Conservation (phyloP, 1,284 basidiomycete species). For the Apiotrichum mycotoxinovorans region DNA sequence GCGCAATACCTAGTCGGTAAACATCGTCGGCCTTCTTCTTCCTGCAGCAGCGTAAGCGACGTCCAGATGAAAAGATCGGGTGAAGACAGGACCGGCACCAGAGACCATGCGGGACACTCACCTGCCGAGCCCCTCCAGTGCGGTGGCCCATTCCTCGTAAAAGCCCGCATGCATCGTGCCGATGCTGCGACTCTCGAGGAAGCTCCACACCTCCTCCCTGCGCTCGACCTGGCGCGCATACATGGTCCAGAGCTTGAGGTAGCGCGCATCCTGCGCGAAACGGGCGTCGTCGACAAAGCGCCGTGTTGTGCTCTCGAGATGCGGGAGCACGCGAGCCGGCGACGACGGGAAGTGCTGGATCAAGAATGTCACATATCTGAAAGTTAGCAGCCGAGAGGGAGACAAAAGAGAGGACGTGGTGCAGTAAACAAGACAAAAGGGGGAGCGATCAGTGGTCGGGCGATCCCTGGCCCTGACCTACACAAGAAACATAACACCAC, state of each 20-base stretch:
- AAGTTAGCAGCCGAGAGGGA: not conserved
- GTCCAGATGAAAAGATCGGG: not conserved
- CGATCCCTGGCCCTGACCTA: not conserved
- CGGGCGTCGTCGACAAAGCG: slow-evolving; percentile 72
- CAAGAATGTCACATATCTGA: slow-evolving; percentile 45
- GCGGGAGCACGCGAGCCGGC: slow-evolving; percentile 65
- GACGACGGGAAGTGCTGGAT: slow-evolving; percentile 60
- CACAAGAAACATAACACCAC: too few species aligned
- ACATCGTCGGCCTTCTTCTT: slow-evolving; percentile 73
- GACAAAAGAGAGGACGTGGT: not conserved
- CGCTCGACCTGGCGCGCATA: slow-evolving; percentile 65
- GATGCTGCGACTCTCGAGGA: slow-evolving; percentile 71
- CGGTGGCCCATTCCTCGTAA: slow-evolving; percentile 80
- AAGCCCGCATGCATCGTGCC: slow-evolving; percentile 71
- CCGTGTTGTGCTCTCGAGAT: slow-evolving; percentile 69
- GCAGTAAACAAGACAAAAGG: not conserved
- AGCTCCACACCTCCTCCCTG: slow-evolving; percentile 65
- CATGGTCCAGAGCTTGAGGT: slow-evolving; percentile 81
- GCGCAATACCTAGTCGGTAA: slow-evolving; percentile 77
- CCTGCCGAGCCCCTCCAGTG: slow-evolving; percentile 69
- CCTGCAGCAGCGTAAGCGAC: slow-evolving; percentile 48
- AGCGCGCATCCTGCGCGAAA: slow-evolving; percentile 81
- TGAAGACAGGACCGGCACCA: too few species aligned
- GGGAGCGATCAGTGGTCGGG: too few species aligned
- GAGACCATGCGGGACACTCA: slow-evolving; percentile 51